phyloP scores from a whole-genome alignment of 2,329 filamentous ascomycete genomes.

The Pyrenochaeta sp. region DNA sequence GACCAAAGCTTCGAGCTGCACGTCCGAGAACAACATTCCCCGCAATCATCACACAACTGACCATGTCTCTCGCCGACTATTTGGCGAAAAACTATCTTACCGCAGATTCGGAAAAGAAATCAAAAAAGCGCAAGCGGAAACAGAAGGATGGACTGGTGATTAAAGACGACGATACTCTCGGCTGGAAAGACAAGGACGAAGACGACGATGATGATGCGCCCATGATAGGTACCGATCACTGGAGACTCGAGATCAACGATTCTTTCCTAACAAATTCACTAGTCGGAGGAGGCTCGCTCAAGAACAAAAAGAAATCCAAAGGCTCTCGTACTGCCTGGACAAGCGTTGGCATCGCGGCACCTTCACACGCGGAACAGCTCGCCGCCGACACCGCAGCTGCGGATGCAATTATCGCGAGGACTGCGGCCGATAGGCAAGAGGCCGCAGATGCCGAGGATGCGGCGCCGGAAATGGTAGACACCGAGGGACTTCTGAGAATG shows the following conservation, averaged over 20 bases:
- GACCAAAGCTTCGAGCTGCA: slow-evolving; percentile 5
- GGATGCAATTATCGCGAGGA: slow-evolving; percentile 78
- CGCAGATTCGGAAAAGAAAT: slow-evolving; percentile 62
- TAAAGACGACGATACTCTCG: slow-evolving; percentile 62
- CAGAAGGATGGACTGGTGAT: slow-evolving; percentile 52
- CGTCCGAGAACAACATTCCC: slow-evolving; percentile 7
- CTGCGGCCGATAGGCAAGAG: slow-evolving; percentile 68
- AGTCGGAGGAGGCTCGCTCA: slow-evolving; percentile 41
- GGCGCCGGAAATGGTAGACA: slow-evolving; percentile 48
- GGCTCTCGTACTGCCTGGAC: slow-evolving; percentile 66
- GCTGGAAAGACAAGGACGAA: slow-evolving; percentile 59
- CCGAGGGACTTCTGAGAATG: slow-evolving; percentile 67
- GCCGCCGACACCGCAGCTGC: slow-evolving; percentile 77
- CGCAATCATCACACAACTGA: slow-evolving; percentile 11
- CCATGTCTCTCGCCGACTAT: slow-evolving; percentile 78
- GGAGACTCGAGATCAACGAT: slow-evolving; percentile 15
- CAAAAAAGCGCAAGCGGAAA: slow-evolving; percentile 61
- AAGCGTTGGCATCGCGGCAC: slow-evolving; percentile 64
- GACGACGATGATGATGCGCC: slow-evolving; percentile 65
- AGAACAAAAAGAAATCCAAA: slow-evolving; percentile 68
- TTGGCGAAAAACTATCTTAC: slow-evolving; percentile 91
- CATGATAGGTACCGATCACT: slow-evolving; percentile 45
- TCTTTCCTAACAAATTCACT: slow-evolving; percentile 33
- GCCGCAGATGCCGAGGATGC: slow-evolving; percentile 56
- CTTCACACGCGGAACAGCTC: slow-evolving; percentile 62